Evolutionary conservation across 169 alveolate genomes (phyloP).

Genomic region (Babesia bigemina): DNA sequence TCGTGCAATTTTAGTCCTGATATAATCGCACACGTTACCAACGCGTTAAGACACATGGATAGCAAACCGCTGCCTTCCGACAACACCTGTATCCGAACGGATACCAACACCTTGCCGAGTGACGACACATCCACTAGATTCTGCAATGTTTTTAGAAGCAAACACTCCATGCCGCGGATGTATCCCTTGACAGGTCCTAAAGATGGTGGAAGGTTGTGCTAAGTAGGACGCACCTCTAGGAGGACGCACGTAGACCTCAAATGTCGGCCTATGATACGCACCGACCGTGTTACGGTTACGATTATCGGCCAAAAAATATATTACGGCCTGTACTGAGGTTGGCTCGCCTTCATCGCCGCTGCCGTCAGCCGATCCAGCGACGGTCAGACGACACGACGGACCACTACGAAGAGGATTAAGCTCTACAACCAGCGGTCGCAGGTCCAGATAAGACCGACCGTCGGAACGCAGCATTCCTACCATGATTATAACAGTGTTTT

Average conservation of each 20-base stretch:
- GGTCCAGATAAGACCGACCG: conserved; percentile 40
- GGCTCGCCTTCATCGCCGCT: conserved; percentile 25
- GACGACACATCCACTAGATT: conserved; percentile 15
- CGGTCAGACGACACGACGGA: conserved; percentile 55
- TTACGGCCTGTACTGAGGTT: conserved; percentile 52
- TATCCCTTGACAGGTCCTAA: conserved; percentile 44
- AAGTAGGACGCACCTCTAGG: conserved; percentile 24
- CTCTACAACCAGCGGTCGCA: conserved; percentile 28
- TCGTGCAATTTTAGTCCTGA: conserved; percentile 44
- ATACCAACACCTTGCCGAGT: conserved; percentile 45
- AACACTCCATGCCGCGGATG: conserved; percentile 38
- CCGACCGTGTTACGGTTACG: conserved; percentile 46
- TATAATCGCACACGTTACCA: conserved; percentile 16
- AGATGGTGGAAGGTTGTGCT: conserved; percentile 1
- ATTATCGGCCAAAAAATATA: conserved; percentile 33
- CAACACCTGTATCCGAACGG: conserved; percentile 49
- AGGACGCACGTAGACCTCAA: conserved; percentile 64
- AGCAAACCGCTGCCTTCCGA: conserved; percentile 61
- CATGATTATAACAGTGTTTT: conserved; percentile 36
- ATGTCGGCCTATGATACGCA: conserved; percentile 40
- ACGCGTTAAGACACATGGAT: conserved; percentile 57
- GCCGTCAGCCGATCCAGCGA: conserved; percentile 16
- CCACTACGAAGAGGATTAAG: conserved; percentile 53
- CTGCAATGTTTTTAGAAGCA: conserved; percentile 38
- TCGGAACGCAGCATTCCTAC: conserved; percentile 24